Evolutionary conservation across 192 early-diverging fungal species (phyloP), one percentile per base, ranked within the genome.

Genomic region (Dimargaris cristalligena): DNA sequence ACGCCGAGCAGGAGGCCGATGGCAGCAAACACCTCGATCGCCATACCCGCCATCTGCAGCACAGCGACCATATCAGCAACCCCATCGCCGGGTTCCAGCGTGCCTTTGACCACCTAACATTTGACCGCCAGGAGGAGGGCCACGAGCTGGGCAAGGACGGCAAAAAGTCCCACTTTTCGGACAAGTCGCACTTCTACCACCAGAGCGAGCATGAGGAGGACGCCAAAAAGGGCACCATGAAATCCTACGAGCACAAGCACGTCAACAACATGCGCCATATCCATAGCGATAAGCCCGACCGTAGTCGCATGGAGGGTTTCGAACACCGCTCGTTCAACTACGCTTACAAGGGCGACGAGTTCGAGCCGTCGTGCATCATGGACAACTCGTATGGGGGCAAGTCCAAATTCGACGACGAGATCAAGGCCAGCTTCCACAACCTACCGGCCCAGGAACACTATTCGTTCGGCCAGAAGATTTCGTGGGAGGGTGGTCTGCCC

Each of bases 271-370:
- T 69, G 64, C 69, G 69, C 58, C 69, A 71, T 47, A 64, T 74
- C 34, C 69, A 71, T 57, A 65, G 63, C 23, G 69, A 71, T 63
- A 69, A 74, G 61, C 73, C 73, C 50, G 69, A 74, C 46, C 66
- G 69, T 67, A 67, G 67, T 38, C 73, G 73, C 45, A 69, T 66
- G 0, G 69, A 74, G 67, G 73, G 70, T 3, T 74, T 74, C 60
- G 73, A 74, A 65, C 73, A 74, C 65, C 69, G 73, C 32, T 71
- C 69, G 56, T 74, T 74, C 67, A 74, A 74, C 73, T 74, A 74
- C 54, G 69, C 73, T 22, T 74, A 71, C 67, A 68, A 67, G 65
- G 72, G 72, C 63, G 69, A 66, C 13, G 68, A 67, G 20, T 74
- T 74, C 34, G 73, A 71, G 29, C 73, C 73, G 13, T 70, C 71